Evolutionary conservation across 2,329 filamentous ascomycete genomes (phyloP).

Genomic region (Trichophyton rubrum): DNA sequence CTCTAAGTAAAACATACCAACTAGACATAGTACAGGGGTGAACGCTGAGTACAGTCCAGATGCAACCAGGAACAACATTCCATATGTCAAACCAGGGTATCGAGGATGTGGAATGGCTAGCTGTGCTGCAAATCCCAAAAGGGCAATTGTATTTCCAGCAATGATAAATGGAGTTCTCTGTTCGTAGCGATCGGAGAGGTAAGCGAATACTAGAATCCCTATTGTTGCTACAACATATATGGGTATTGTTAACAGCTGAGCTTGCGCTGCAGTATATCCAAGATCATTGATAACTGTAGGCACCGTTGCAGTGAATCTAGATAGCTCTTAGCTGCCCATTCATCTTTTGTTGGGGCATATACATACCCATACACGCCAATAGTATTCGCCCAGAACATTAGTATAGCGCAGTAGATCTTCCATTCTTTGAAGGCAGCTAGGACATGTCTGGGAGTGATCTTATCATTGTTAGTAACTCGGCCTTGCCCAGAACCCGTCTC

Average conservation of each 20-base stretch:
- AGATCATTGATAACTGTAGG: constrained; percentile 21
- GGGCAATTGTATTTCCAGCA: constrained; percentile 54
- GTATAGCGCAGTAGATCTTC: constrained; percentile 31
- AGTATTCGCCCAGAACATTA: constrained; percentile 16
- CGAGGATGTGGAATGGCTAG: constrained; percentile 27
- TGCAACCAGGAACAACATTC: constrained; percentile 12
- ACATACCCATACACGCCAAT: constrained; percentile 16
- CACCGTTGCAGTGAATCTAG: constrained; percentile 17
- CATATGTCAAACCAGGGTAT: constrained; percentile 11
- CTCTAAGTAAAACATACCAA: background rate
- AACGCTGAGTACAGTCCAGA: constrained; percentile 11
- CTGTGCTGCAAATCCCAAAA: constrained; percentile 49
- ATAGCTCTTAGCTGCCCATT: constrained; percentile 12
- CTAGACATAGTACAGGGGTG: constrained; percentile 10
- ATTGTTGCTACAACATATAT: constrained; percentile 19
- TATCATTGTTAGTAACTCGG: constrained; percentile 19
- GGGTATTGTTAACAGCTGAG: constrained; percentile 27
- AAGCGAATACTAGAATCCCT: constrained; percentile 18
- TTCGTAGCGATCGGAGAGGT: constrained; percentile 20
- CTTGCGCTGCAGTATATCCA: constrained; percentile 31
- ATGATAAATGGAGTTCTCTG: constrained; percentile 28
- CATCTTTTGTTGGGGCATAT: constrained; percentile 2
- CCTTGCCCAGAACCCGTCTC: constrained; percentile 14
- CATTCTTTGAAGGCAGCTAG: constrained; percentile 36
- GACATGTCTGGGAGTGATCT: constrained; percentile 31